Evolutionary conservation across 257 asterid species (phyloP).

Genomic region (Coffea eugenioides): DNA sequence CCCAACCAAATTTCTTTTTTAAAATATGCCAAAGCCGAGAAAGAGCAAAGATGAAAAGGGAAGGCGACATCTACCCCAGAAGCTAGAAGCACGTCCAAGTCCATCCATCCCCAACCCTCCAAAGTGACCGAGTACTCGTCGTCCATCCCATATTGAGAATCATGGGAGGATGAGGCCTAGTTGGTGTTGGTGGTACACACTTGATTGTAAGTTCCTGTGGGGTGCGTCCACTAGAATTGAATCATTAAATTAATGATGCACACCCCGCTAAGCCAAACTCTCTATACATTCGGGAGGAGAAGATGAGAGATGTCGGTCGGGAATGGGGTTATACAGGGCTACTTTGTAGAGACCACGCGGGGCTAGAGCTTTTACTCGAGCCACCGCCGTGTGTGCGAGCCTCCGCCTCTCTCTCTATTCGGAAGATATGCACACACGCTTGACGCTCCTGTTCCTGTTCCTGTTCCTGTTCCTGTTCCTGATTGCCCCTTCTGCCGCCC

Average conservation of each 20-base stretch:
- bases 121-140: too few relatives aligned
- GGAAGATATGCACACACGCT: not conserved
- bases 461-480: too few relatives aligned
- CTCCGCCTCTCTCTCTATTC: not conserved
- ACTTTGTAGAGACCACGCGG: not conserved
- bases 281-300: not conserved
- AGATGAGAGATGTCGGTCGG: not conserved
- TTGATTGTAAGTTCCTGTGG: not conserved
- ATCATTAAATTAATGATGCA: constrained; percentile 1
- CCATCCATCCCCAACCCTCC: too few relatives aligned
- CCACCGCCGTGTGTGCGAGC: not conserved
- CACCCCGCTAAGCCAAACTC: not conserved
- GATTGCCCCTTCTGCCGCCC: not conserved
- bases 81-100: not conserved
- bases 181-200: not conserved
- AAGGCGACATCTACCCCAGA: not conserved
- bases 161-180: not conserved
- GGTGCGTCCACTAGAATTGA: not conserved
- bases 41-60: not conserved
- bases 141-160: not conserved
- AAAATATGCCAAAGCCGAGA: not conserved
- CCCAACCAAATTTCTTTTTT: not conserved
- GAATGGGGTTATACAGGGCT: not conserved
- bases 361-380: not conserved
- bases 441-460: too few relatives aligned